These are phyloP conservation scores for Lentinula novae-zelandiae DNA, from an alignment of 1,284 basidiomycete genomes.

Conservation along the genomic window DNA sequence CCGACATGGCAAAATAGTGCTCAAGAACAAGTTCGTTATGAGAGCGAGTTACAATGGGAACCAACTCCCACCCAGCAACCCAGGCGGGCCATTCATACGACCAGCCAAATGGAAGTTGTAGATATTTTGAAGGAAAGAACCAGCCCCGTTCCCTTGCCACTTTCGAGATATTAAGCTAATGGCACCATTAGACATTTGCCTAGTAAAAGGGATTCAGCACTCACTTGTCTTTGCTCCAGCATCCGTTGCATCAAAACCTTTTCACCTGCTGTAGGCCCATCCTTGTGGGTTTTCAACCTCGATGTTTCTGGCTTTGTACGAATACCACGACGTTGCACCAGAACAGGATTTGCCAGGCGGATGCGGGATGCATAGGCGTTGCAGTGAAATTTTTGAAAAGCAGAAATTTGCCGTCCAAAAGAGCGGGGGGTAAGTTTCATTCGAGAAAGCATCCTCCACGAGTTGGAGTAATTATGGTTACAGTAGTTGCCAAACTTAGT, in stretches of 20 bases:
- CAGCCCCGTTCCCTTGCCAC: not conserved
- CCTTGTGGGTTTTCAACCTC: not conserved
- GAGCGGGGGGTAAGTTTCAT: not conserved
- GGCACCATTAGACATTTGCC: not conserved
- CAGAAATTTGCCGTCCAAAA: not conserved
- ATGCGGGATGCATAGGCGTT: not conserved
- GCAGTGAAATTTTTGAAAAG: not conserved
- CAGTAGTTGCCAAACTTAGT: not conserved
- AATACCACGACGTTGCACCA: not conserved
- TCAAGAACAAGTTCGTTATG: slow-evolving; percentile 6
- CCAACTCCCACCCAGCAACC: slow-evolving; percentile 8
- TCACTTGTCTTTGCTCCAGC: slow-evolving; percentile 6
- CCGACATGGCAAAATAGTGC: slow-evolving; percentile 1
- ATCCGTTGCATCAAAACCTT: not conserved
- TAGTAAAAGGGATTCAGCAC: not conserved
- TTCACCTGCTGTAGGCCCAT: not conserved
- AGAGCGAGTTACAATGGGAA: slow-evolving; percentile 1
- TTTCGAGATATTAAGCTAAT: not conserved
- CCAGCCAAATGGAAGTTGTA: not conserved
- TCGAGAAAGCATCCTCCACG: not conserved
- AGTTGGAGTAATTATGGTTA: not conserved
- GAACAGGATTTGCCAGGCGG: not conserved
- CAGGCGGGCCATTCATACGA: slow-evolving; percentile 4
- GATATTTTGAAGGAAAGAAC: not conserved
- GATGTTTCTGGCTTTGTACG: not conserved